Percentiles rank a stretch among this genome's conserved stretches.
Evolutionary conservation across 202 grass and related monocot genomes (phyloP).

Genomic region (Hordeum pubiflorum): DNA sequence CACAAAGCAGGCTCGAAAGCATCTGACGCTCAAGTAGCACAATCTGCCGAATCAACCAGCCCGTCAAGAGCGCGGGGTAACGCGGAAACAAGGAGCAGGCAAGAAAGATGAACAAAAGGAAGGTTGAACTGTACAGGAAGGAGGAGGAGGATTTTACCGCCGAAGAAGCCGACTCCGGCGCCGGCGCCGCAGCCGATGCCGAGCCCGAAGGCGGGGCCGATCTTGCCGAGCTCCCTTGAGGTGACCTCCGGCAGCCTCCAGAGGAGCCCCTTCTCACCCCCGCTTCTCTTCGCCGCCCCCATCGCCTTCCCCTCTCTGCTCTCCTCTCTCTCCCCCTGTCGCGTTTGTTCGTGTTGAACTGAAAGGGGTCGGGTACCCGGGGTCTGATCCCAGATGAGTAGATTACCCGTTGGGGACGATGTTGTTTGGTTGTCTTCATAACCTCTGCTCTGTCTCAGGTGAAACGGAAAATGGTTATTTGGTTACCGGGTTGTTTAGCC

Average conservation of each 20-base stretch:
- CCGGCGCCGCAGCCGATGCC: slow-evolving; percentile 74
- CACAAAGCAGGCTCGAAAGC: background rate
- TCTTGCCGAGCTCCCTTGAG: slow-evolving; percentile 58
- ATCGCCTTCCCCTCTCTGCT: background rate
- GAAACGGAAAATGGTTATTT: no score
- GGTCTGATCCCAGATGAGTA: background rate
- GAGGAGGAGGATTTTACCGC: slow-evolving; percentile 26
- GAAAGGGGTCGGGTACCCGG: background rate
- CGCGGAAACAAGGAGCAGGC: background rate
- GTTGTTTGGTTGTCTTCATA: no score
- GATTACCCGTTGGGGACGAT: no score
- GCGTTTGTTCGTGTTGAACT: background rate
- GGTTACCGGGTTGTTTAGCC: no score
- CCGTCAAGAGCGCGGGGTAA: background rate
- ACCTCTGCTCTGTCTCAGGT: no score
- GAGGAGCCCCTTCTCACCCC: slow-evolving; percentile 30
- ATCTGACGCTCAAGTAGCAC: background rate
- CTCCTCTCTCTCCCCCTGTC: background rate
- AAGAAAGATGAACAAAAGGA: slow-evolving; percentile 1
- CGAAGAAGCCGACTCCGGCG: slow-evolving; percentile 57
- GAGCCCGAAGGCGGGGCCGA: slow-evolving; percentile 56
- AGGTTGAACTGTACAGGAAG: background rate
- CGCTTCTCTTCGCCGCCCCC: slow-evolving; percentile 8
- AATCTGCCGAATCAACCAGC: background rate
- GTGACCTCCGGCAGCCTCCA: slow-evolving; percentile 68